These are phyloP conservation scores for Xylariaceae sp. DNA, from an alignment of 2,329 filamentous ascomycete genomes.

Conservation along the genomic window DNA sequence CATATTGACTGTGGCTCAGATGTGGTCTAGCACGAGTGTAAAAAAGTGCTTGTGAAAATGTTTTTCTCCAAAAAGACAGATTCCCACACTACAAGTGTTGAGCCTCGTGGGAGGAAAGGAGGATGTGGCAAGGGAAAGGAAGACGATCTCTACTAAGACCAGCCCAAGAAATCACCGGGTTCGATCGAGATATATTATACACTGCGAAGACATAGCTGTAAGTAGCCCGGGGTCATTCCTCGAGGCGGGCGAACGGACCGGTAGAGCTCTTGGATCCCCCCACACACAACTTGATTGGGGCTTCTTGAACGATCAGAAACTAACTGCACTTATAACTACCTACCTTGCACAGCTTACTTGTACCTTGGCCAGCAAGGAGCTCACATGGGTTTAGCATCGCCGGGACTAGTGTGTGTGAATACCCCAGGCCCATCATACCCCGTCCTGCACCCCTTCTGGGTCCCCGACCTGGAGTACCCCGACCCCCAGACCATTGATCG, in stretches of 20 bases:
- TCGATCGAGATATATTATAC: constrained; percentile 24
- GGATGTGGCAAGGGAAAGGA: constrained; percentile 2
- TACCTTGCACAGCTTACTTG: no score
- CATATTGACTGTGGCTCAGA: constrained; percentile 16
- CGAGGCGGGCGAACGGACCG: constrained; percentile 32
- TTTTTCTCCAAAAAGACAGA: not conserved
- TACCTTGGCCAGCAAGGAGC: no score
- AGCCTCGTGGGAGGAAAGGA: not conserved
- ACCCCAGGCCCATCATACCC: not conserved
- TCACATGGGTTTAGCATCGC: no score
- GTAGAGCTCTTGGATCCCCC: constrained; percentile 22
- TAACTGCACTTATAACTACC: no score
- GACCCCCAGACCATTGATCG: not conserved
- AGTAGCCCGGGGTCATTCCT: constrained; percentile 15
- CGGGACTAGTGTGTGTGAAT: not conserved
- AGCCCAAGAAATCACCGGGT: constrained; percentile 9
- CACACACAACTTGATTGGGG: constrained; percentile 19
- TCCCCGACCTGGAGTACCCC: not conserved
- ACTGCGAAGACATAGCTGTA: constrained; percentile 1
- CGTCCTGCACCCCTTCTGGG: not conserved
- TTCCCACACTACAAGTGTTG: not conserved
- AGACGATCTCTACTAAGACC: constrained; percentile 2
- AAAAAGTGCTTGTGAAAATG: not conserved
- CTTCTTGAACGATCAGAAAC: constrained; percentile 23
- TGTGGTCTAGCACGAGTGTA: not conserved